A percentile compares a stretch with the other conserved stretches of the same genome.
Conservation (phyloP, 352 stramenopile genomes). For the Phytophthora citricola region DNA sequence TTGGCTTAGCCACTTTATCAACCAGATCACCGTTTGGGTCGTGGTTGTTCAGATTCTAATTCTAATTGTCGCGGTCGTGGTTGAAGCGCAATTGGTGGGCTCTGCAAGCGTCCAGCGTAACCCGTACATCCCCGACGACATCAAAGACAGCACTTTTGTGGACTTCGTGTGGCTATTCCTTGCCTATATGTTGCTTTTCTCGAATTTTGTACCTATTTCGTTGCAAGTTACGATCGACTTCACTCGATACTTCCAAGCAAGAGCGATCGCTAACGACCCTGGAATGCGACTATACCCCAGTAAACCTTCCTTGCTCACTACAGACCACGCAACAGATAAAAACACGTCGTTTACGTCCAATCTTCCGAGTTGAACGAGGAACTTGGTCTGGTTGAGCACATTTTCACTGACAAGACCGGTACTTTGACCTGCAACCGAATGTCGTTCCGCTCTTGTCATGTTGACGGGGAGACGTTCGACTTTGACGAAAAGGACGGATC, state of each 20-base stretch:
- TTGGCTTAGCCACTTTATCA: constrained; percentile 81
- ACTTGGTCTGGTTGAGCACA: constrained; percentile 95
- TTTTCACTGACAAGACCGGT: constrained; percentile 96
- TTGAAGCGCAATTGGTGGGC: constrained; percentile 48
- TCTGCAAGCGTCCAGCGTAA: constrained; percentile 41
- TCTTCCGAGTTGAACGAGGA: constrained; percentile 92
- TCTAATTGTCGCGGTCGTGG: constrained; percentile 51
- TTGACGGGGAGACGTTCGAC: constrained; percentile 78
- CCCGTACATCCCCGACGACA: constrained; percentile 52
- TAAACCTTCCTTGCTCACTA: constrained; percentile 12
- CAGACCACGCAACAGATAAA: constrained; percentile 30
- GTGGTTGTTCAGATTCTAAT: constrained; percentile 72
- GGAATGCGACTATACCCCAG: constrained; percentile 62
- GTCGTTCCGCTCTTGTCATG: constrained; percentile 93
- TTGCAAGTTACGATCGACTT: constrained; percentile 92
- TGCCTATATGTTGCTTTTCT: constrained; percentile 92
- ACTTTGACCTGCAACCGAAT: constrained; percentile 94
- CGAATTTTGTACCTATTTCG: constrained; percentile 93
- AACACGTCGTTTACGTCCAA: constrained; percentile 68
- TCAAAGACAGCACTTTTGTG: constrained; percentile 37
- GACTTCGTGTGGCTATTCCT: constrained; percentile 67
- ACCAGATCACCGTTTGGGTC: constrained; percentile 83
- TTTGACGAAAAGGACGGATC: constrained; percentile 40
- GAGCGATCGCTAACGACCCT: constrained; percentile 72
- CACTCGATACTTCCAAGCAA: constrained; percentile 82